A percentile compares a stretch with the other conserved stretches of the same genome.
phyloP scores from a whole-genome alignment of 164 flowering plant species.

The Hamamelis virginiana region DNA sequence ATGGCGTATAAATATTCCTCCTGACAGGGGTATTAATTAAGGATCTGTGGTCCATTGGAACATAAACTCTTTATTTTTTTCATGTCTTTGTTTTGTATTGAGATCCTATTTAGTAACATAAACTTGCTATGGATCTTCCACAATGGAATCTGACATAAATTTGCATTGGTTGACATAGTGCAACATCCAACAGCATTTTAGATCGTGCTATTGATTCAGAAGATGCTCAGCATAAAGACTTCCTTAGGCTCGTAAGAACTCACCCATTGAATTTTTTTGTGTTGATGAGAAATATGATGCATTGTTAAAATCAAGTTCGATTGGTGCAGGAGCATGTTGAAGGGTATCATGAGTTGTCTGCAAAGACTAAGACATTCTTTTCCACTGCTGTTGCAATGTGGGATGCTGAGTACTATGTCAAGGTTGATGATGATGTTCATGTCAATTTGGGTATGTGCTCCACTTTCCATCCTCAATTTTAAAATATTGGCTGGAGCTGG shows the following conservation, averaged over 20 bases:
- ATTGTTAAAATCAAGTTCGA: neutral
- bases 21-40: too few species aligned
- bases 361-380: too few species aligned
- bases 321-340: slow-evolving; percentile 18
- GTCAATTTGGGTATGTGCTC: slow-evolving; percentile 21
- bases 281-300: neutral
- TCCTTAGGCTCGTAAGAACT: slow-evolving; percentile 24
- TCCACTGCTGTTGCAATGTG: slow-evolving; percentile 10
- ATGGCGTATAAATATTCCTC: too few species aligned
- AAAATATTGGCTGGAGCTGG: neutral
- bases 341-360: slow-evolving; percentile 15
- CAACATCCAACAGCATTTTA: slow-evolving; percentile 23
- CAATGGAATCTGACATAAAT: too few species aligned
- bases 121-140: too few species aligned
- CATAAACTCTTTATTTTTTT: too few species aligned
- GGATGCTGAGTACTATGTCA: slow-evolving; percentile 22
- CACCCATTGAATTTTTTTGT: neutral
- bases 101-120: too few species aligned
- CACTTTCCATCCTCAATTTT: too few species aligned
- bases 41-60: too few species aligned
- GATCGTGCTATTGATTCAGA: slow-evolving; percentile 28
- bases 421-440: slow-evolving; percentile 23
- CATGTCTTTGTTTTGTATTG: too few species aligned
- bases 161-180: slow-evolving; percentile 14
- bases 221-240: slow-evolving; percentile 21